phyloP scores from a whole-genome alignment of 257 asterid genomes.

The Lithospermum erythrorhizon region DNA sequence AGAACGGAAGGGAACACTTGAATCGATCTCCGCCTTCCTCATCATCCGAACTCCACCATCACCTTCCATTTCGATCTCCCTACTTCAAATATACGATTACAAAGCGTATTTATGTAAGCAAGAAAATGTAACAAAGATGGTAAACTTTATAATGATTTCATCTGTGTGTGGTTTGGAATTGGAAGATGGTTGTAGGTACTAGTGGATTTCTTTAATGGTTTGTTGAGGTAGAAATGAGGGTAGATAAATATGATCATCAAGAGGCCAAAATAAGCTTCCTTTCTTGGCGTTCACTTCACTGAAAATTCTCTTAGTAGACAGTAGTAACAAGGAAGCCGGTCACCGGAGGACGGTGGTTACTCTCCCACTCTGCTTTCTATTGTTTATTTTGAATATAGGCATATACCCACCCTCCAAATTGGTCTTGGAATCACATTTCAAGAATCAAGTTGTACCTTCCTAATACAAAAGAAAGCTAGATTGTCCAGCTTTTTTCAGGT shows the following conservation, averaged over 20 bases:
- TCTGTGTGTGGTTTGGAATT: neutral
- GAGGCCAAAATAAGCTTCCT: constrained; percentile 43
- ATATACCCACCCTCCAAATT: neutral
- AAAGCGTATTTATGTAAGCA: neutral
- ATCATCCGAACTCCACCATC: constrained; percentile 1
- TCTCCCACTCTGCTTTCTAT: constrained; percentile 12
- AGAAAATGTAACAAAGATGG: neutral
- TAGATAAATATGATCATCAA: constrained; percentile 13
- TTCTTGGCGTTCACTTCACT: constrained; percentile 83
- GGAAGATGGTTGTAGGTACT: no score
- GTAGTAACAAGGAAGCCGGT: no score
- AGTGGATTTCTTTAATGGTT: neutral
- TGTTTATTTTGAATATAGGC: no score
- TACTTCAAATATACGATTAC: neutral
- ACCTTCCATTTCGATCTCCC: constrained; percentile 13
- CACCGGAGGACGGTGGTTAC: no score
- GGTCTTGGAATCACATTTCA: neutral
- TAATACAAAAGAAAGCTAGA: neutral
- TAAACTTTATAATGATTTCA: neutral
- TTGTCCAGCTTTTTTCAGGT: neutral
- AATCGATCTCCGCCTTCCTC: constrained; percentile 66
- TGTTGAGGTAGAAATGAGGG: neutral
- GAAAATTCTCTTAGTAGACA: constrained; percentile 26
- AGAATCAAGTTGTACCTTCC: neutral
- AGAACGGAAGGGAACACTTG: constrained; percentile 74